Conservation (phyloP, 345 rosid species). For the Murraya paniculata region DNA sequence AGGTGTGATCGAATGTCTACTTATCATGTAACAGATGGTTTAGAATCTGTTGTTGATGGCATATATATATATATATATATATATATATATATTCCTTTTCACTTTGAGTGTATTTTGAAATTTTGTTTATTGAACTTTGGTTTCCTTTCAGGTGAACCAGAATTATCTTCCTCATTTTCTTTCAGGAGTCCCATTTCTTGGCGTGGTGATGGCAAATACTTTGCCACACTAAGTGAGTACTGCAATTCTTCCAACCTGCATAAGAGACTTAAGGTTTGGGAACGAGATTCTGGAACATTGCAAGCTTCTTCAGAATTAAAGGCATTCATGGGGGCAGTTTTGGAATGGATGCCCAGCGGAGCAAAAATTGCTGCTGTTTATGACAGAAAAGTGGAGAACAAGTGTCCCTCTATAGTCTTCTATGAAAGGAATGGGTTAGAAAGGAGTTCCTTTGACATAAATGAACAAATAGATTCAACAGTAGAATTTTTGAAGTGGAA, state of each 20-base stretch:
- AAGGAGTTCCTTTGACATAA: slow-evolving; percentile 65
- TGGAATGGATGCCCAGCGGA: slow-evolving; percentile 99
- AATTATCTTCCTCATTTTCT: slow-evolving; percentile 24
- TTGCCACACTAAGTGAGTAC: slow-evolving; percentile 55
- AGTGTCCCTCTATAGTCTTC: slow-evolving; percentile 61
- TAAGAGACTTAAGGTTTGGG: slow-evolving; percentile 88
- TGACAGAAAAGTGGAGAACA: slow-evolving; percentile 52
- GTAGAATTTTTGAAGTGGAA: slow-evolving; percentile 82
- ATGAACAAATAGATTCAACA: slow-evolving; percentile 44
- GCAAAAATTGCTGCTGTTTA: slow-evolving; percentile 83
- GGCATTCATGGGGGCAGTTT: slow-evolving; percentile 55
- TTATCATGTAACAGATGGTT: background rate
- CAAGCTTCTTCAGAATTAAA: slow-evolving; percentile 74
- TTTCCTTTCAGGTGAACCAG: slow-evolving; percentile 48
- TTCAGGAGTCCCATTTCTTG: slow-evolving; percentile 62
- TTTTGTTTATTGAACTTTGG: slow-evolving; percentile 6
- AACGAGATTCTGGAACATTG: slow-evolving; percentile 72
- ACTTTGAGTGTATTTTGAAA: background rate
- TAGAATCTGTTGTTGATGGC: background rate
- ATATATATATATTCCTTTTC: too few relatives aligned
- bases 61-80: too few relatives aligned
- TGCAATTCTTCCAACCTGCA: slow-evolving; percentile 31
- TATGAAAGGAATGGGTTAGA: slow-evolving; percentile 88
- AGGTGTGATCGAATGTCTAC: background rate
- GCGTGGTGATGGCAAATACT: slow-evolving; percentile 96